Base-by-base conservation (phyloP, 1,139 yeast species). In the Kurtzmaniella quercitrusa region DNA sequence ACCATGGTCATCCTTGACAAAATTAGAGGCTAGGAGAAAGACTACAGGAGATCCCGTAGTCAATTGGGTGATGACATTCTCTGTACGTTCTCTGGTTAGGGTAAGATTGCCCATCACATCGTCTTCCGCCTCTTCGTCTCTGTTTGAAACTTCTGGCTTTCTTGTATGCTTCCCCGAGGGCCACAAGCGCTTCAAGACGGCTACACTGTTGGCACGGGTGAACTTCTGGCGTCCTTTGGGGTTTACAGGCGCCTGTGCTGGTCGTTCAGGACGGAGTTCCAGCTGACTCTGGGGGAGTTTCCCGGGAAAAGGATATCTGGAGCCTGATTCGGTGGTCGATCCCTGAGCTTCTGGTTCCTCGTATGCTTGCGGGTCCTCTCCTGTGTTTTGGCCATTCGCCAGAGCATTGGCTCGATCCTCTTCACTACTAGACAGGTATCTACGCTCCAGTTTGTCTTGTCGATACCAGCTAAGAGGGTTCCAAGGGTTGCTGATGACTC, bases 41-140 rank as follows among this genome's bases (percentile, higher is more conserved):
- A 89, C 85, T 3, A 93, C 86, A 0, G 97, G 95, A 4, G 85
- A 74, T n/a, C 88, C 96, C 7, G 88, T 70, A 1, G 79, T 55
- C 48, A 90, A 68, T 38, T 88, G 78, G 16, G 79, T 77, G 4
- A 90, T 68, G 45, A 89, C 68, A 45, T 73, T 79, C 11, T 82
- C 78, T 0, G 94, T 89, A 50, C 87, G 70, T 47, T 71, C 66
- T 9, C 70, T 69, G 0, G 76, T 62, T 23, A 62, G 63, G 11
- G 50, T 47, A 25, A 66, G 71, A 31, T 57, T 62, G 8, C 57
- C 60, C 8, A 51, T 55, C 14, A 52, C 55, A 4, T 53, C 55
- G 12, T 43, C 43, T 29, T 42, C 45, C 2, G 40, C 44, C 12
- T 40, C 46, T 16, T 16, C 37, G 12, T 11, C 24, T 19, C 11